Base-by-base conservation (phyloP, 768 basidiomycete genomes). In the Boletus tomentosulus region DNA sequence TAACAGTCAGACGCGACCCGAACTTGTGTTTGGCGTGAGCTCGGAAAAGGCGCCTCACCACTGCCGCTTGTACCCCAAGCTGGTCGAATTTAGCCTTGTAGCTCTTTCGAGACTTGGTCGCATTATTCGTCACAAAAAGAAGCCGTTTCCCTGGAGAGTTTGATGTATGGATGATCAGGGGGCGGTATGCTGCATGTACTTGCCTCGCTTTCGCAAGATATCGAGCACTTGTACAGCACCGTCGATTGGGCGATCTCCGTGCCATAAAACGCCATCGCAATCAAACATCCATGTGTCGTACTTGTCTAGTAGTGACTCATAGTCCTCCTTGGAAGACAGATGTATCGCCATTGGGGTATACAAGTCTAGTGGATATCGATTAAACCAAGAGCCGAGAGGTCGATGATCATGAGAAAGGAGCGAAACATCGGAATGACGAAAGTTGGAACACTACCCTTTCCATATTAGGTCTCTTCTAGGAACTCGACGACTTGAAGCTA, bases 271-370 rank as follows among this genome's bases (percentile, higher is more conserved):
- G 13, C 94, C 95, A 66, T 98, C 94, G 66, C 95, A 98, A 71
- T 98, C 94, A 59, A 97, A 90, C 72, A 98, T 79, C 85, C 93
- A 96, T 27, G 94, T 96, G 67, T 98, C 94, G 68, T 88, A 93
- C 65, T 80, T 76, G 61, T 81, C 75, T 58, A 86, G 58, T 28
- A 86, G 63, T 15, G 69, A 60, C 53, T 73, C 69, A 56, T 83
- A 83, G 53, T 83, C 77, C 15, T 72, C 71, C 10, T 64, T 56
- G 38, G 75, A 65, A 22, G 78, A 65, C 9, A 70, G 31, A 11
- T 54, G 57, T 27, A 37, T 46, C 11, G 65, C 57, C 69, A 71
- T 71, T 34, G 45, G 51, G 57, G 48, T 54, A 62, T 60, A 49
- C 15, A 22, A 12, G 34, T 50, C 55, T 62, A 53, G 48, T 19